A percentile compares a stretch with the other conserved stretches of the same genome.
Conservation (phyloP, 306 rosid genomes). For the Dicorynia guianensis region DNA sequence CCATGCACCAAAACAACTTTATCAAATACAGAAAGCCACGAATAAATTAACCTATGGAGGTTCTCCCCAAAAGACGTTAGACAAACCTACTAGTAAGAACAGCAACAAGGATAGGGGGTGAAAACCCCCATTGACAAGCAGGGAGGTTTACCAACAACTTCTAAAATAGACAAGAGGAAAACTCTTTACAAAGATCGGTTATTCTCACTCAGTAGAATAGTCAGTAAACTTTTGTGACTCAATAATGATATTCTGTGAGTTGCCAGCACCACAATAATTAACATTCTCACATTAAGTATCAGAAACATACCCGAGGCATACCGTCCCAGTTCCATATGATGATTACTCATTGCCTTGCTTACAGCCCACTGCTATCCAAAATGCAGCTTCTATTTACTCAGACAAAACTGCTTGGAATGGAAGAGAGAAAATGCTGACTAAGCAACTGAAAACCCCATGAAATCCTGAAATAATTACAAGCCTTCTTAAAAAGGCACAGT, state of each 20-base stretch:
- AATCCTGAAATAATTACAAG: conserved; percentile 26
- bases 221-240: neutral
- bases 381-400: conserved; percentile 35
- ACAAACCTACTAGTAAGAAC: neutral
- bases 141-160: conserved; percentile 7
- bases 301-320: conserved; percentile 71
- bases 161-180: conserved; percentile 1
- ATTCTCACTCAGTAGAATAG: conserved; percentile 14
- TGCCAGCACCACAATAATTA: conserved; percentile 16
- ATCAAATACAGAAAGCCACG: conserved; percentile 22
- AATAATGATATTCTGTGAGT: conserved; percentile 12
- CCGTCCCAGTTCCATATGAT: conserved; percentile 60
- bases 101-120: neutral
- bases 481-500: neutral
- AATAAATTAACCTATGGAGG: neutral
- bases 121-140: neutral
- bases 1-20: neutral
- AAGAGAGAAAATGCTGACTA: conserved; percentile 17
- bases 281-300: conserved; percentile 21
- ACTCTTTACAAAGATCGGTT: conserved; percentile 2
- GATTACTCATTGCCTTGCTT: conserved; percentile 51
- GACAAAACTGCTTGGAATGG: conserved; percentile 33
- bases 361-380: conserved; percentile 49
- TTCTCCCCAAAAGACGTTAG: too few species aligned
- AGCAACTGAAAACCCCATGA: conserved; percentile 28